Base-by-base conservation (phyloP, 768 basidiomycete species). In the Psilocybe cyanescens region DNA sequence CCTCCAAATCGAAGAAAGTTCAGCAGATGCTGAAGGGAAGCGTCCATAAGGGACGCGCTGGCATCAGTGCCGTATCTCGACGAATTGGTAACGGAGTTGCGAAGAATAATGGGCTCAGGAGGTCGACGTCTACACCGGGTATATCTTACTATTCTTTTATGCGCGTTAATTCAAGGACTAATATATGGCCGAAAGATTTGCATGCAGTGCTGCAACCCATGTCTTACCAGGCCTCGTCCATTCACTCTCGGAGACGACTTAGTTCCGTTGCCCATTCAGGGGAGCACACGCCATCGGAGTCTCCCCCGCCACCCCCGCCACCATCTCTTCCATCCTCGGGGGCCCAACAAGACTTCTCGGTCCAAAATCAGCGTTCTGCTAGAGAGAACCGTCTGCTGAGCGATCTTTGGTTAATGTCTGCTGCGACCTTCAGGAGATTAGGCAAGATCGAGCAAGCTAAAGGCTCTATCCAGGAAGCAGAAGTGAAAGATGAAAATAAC, bases 381-480 rank as follows among this genome's bases (percentile, higher is more conserved):
- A 89, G 88, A 64, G 86, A 87, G 57, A 84, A 85, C 44, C 78
- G 87, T 28, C 75, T 97, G 30, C 77, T 97, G 60, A 92, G 90
- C 60, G 88, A 94, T 66, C 76, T 98, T 6, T 99, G 97, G 97
- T 76, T 97, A 4, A 93, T 94, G 84, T 92, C 90, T 6, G 94
- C 97, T 0, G 95, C 97, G 14, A 97, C 94, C 0, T 99, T 98
- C 78, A 81, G 97, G 49, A 79, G 97, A 61, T 77, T 91, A 57
- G 93, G 93, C 9, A 95, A 95, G 76, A 83, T 93, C 57, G 96
- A 97, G 60, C 94, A 98, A 68, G 89, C 92, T 0, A 86, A 87
- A 54, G 96, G 88, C 9, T 90, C 97, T 2, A 95, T 99, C 48
- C 94, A 95, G 71, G 97, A 99, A 74, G 97, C 97, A 0, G 97